Evolutionary conservation across 2,329 filamentous ascomycete species (phyloP).

Genomic region (Ceratocystis cacaofunesta): DNA sequence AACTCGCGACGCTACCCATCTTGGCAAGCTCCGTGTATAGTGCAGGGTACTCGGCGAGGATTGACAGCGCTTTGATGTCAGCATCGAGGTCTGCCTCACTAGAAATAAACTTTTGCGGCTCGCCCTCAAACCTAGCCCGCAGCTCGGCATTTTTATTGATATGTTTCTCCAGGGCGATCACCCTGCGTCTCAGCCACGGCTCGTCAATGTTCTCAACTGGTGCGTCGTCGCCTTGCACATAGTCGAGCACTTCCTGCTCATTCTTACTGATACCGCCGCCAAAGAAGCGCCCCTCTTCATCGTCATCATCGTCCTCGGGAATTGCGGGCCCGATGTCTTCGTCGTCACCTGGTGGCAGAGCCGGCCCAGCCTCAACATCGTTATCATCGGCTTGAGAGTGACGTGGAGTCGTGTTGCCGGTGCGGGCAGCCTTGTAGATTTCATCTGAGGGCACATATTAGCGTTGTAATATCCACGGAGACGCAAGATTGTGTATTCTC

Average conservation of each 20-base stretch:
- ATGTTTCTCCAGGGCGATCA: conserved; percentile 73
- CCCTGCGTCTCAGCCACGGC: conserved; percentile 68
- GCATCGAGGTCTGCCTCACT: conserved; percentile 80
- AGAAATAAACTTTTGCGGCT: conserved; percentile 70
- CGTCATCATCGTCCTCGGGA: conserved; percentile 29
- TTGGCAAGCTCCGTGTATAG: conserved; percentile 69
- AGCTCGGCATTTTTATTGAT: conserved; percentile 85
- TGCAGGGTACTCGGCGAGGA: conserved; percentile 73
- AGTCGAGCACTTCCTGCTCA: conserved; percentile 75
- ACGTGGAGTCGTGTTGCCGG: conserved; percentile 30
- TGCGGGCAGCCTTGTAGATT: conserved; percentile 48
- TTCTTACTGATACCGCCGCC: conserved; percentile 74
- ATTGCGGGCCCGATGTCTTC: conserved; percentile 33
- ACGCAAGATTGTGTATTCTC: conserved; percentile 9
- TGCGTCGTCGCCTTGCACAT: conserved; percentile 46
- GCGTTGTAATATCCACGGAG: too few species aligned
- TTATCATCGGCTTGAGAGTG: conserved; percentile 32
- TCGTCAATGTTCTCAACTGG: conserved; percentile 63
- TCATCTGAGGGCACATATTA: conserved; percentile 30
- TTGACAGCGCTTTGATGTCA: conserved; percentile 72
- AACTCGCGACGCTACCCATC: conserved; percentile 53
- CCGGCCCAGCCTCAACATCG: conserved; percentile 32
- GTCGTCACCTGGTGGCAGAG: conserved; percentile 34
- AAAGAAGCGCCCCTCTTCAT: conserved; percentile 85
- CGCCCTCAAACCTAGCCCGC: conserved; percentile 66